Evolutionary conservation across 1,139 yeast genomes (phyloP), one percentile per base, ranked within the genome.

Genomic region (Kurtzmaniella quercitrusa): DNA sequence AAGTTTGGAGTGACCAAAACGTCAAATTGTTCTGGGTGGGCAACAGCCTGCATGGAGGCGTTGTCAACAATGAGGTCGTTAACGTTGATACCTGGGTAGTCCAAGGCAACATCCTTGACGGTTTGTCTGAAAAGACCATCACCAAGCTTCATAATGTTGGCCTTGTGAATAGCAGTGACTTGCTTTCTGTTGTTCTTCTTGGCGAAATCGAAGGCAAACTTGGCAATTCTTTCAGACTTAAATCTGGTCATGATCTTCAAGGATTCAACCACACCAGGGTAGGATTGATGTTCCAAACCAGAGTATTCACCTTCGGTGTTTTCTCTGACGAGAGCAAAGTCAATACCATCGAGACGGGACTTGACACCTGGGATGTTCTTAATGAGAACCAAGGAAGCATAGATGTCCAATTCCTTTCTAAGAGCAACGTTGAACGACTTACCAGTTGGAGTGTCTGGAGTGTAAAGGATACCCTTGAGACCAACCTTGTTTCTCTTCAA

Each of bases 41-140:
- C 91, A 53, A 93, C 98, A 48, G 97, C 97, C 77, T 93, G 98
- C 98, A 93, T 93, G 53, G 97, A 88, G 50, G 98, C 97, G 65
- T 93, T 93, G 75, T 93, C 98, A 58, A 93, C 98, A 74, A 93
- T 93, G 81, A 93, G 87, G 70, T 91, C 96, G 67, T 82, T 83
- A 57, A 84, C 90, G 54, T 78, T 79, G 54, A 93, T 80, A 51
- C 85, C 86, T 52, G 95, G 93, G 76, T 91, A 90, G 66, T 85
- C 91, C 59, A 79, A 82, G 65, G 95, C 98, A 54, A 93, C 82
- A 59, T 85, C 88, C 69, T 89, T 85, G 60, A 91, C 89, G 54
- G 96, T 91, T 68, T 86, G 81, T 77, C 96, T 88, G 81, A 93
- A 93, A 61, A 93, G 81, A 69, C 98, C 98, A 67, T 93, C 98